Conservation (phyloP, 805 yeast genomes). For the Schwanniomyces occidentalis region DNA sequence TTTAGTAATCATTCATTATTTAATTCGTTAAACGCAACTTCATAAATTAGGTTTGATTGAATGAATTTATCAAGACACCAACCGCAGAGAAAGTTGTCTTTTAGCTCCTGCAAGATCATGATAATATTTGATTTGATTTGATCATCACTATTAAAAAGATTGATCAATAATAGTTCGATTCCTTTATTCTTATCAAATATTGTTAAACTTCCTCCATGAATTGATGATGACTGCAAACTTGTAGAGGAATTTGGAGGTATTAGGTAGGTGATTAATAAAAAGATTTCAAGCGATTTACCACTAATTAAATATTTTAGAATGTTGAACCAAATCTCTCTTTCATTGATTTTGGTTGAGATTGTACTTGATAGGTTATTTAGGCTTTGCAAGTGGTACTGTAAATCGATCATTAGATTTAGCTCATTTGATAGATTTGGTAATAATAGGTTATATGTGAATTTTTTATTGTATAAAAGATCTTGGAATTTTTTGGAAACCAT, state of each 20-base stretch:
- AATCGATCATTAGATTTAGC: slow-evolving; percentile 41
- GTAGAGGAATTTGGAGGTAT: slow-evolving; percentile 43
- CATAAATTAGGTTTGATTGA: slow-evolving; percentile 38
- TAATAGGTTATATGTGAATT: slow-evolving; percentile 31
- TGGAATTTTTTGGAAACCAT: slow-evolving; percentile 36
- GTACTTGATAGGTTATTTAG: slow-evolving; percentile 22
- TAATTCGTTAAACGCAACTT: slow-evolving; percentile 40
- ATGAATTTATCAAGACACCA: slow-evolving; percentile 43
- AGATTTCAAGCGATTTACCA: slow-evolving; percentile 41
- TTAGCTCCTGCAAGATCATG: slow-evolving; percentile 44
- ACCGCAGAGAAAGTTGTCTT: slow-evolving; percentile 44
- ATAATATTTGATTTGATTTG: slow-evolving; percentile 40
- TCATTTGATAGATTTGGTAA: slow-evolving; percentile 41
- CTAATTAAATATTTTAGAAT: slow-evolving; percentile 42
- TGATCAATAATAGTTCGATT: slow-evolving; percentile 40
- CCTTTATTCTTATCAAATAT: slow-evolving; percentile 47
- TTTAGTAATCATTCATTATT: slow-evolving; percentile 6
- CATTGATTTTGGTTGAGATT: slow-evolving; percentile 27
- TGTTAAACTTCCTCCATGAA: slow-evolving; percentile 41
- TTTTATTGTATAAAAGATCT: slow-evolving; percentile 29
- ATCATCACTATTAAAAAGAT: slow-evolving; percentile 42
- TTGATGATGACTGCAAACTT: slow-evolving; percentile 35
- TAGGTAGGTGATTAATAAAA: slow-evolving; percentile 39
- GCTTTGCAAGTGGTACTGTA: slow-evolving; percentile 43
- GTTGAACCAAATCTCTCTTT: slow-evolving; percentile 43